Evolutionary conservation across 495 filamentous ascomycete species (phyloP).

Genomic region (Tetracladium marchalianum): DNA sequence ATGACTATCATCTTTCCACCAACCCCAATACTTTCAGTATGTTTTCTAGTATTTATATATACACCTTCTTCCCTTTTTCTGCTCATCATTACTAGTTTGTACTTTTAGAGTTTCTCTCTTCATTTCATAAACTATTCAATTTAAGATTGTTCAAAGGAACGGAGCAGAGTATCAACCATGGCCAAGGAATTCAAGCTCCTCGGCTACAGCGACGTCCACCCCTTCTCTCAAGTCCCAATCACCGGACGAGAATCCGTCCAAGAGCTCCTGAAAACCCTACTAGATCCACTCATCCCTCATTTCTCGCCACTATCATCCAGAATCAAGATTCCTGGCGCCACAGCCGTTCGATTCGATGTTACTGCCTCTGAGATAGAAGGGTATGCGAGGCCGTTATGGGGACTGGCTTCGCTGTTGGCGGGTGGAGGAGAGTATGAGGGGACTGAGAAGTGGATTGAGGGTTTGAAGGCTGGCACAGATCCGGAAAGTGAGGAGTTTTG

Average conservation of each 20-base stretch:
- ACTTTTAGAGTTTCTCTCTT: no score
- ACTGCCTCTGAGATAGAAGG: conserved; percentile 71
- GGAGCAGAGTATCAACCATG: conserved; percentile 6
- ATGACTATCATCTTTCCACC: no score
- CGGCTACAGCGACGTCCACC: conserved; percentile 37
- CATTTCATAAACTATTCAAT: no score
- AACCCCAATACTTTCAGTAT: no score
- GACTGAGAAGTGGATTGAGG: conserved; percentile 50
- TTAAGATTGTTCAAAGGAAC: no score
- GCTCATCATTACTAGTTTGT: no score
- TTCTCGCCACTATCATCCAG: conserved; percentile 50
- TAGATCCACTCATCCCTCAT: conserved; percentile 53
- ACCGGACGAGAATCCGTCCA: conserved; percentile 43
- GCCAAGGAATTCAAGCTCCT: conserved; percentile 23
- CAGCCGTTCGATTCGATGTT: conserved; percentile 62
- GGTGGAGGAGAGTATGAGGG: conserved; percentile 54
- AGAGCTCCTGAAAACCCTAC: conserved; percentile 44
- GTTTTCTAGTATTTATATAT: no score
- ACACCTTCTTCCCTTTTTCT: no score
- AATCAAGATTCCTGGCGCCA: conserved; percentile 50
- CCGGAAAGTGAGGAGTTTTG: conserved; percentile 59
- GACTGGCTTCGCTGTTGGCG: conserved; percentile 55
- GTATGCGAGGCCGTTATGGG: conserved; percentile 66
- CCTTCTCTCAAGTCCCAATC: conserved; percentile 38
- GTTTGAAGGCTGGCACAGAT: conserved; percentile 53